Evolutionary conservation across 495 filamentous ascomycete species (phyloP), one percentile per base, ranked within the genome.

Genomic region (Friedmanniomyces simplex): DNA sequence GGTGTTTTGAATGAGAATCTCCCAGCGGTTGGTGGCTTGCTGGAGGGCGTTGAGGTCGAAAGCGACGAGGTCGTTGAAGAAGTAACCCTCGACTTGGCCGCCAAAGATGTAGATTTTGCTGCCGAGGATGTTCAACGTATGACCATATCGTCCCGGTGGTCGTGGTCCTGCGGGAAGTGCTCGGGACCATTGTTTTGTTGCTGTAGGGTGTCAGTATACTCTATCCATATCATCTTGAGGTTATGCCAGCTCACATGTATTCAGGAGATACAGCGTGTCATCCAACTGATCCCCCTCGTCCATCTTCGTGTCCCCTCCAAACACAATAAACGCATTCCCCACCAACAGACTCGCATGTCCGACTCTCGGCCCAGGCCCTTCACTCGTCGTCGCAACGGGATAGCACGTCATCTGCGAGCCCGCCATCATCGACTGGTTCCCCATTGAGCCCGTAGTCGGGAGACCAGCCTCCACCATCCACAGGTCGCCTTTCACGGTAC

Each of bases 251-350:
- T 70, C 79, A 97, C 94, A 95, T 48, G 94, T 99, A 76, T 99
- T 99, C 39, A 99, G 74, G 21, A 99, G 79, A 71, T 99, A 99
- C 14, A 99, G 72, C 8, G 91, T 96, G 71, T 97, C 91, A 64
- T 99, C 94, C 51, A 99, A 69, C 30, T 86, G 75, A 71, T 99
- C 94, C 6, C 77, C 79, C 60, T 96, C 91, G 60, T 97, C 89
- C 65, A 94, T 83, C 72, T 97, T 97, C 24, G 94, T 99, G 69
- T 99, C 94, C 64, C 94, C 94, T 25, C 94, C 94, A 69, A 96
- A 99, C 14, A 99, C 93, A 63, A 99, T 99, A 66, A 96, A 99
- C 0, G 94, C 94, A 74, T 99, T 99, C 22, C 94, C 94, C 36
- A 97, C 94, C 8, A 99, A 76, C 68, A 99, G 77, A 74, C 89